A percentile compares a stretch with the other conserved stretches of the same genome.
These are phyloP conservation scores for Brassica balearica DNA, from an alignment of 441 rosid genomes.

Conservation along the genomic window DNA sequence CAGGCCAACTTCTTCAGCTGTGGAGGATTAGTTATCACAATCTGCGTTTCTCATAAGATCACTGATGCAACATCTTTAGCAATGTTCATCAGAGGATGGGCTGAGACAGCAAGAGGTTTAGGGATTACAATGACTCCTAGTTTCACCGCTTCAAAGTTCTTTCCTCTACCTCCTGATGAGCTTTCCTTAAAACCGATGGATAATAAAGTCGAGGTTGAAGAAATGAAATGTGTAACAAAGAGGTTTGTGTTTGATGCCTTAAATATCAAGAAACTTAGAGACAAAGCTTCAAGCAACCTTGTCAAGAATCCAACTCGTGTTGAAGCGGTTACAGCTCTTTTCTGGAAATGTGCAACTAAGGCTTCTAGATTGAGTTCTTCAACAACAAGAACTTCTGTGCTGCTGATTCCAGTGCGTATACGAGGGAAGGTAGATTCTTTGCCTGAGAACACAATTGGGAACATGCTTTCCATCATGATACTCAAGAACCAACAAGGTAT, in stretches of 20 bases:
- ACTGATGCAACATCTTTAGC: slow-evolving; percentile 47
- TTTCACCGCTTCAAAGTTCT: slow-evolving; percentile 34
- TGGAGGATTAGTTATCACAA: slow-evolving; percentile 52
- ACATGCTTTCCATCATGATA: slow-evolving; percentile 34
- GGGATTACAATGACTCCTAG: slow-evolving; percentile 33
- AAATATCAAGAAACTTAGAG: slow-evolving; percentile 30
- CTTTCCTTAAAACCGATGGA: slow-evolving; percentile 6
- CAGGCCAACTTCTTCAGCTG: slow-evolving; percentile 50
- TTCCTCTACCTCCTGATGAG: slow-evolving; percentile 20
- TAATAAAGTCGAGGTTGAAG: slow-evolving; percentile 21
- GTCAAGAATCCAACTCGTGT: slow-evolving; percentile 45
- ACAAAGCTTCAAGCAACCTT: slow-evolving; percentile 41
- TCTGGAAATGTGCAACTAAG: slow-evolving; percentile 43
- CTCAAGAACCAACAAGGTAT: slow-evolving; percentile 25
- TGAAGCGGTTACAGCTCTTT: slow-evolving; percentile 41
- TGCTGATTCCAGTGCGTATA: slow-evolving; percentile 29
- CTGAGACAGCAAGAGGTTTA: slow-evolving; percentile 35
- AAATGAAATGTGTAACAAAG: slow-evolving; percentile 33
- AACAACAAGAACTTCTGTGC: slow-evolving; percentile 29
- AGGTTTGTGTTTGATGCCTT: slow-evolving; percentile 44
- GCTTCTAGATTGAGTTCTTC: slow-evolving; percentile 34
- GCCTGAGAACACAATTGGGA: slow-evolving; percentile 41
- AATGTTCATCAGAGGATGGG: slow-evolving; percentile 53
- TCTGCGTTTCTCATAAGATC: slow-evolving; percentile 49
- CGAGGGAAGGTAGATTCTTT: slow-evolving; percentile 31